Percentiles rank a stretch among this genome's conserved stretches.
Evolutionary conservation across 768 basidiomycete species (phyloP).

Genomic region (Pleurotus pulmonarius): DNA sequence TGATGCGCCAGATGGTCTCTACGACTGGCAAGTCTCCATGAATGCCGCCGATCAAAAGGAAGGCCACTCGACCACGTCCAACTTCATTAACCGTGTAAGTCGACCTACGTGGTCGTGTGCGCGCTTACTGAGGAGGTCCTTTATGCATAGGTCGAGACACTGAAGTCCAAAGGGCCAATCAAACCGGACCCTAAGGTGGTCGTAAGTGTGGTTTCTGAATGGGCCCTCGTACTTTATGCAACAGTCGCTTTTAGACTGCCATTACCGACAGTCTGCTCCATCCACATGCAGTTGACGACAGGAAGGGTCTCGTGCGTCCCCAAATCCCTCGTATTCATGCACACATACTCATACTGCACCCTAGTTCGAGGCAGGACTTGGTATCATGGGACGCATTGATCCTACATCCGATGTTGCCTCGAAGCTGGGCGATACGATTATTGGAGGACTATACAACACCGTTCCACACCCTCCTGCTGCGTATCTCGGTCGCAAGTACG

Average conservation of each 20-base stretch:
- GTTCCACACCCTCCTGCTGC: slow-evolving; percentile 48
- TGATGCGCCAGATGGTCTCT: slow-evolving; percentile 38
- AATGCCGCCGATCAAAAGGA: slow-evolving; percentile 20
- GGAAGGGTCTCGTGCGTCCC: slow-evolving; percentile 24
- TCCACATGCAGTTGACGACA: slow-evolving; percentile 40
- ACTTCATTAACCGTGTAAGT: slow-evolving; percentile 22
- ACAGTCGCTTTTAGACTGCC: slow-evolving; percentile 18
- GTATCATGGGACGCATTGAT: slow-evolving; percentile 21
- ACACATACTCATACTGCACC: not conserved
- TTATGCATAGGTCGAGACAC: slow-evolving; percentile 15
- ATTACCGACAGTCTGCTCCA: slow-evolving; percentile 23
- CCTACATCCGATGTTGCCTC: slow-evolving; percentile 15
- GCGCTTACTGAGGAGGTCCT: not conserved
- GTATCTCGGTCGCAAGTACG: slow-evolving; percentile 26
- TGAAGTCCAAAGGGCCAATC: slow-evolving; percentile 19
- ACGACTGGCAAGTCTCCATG: slow-evolving; percentile 35
- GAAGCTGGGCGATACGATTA: slow-evolving; percentile 12
- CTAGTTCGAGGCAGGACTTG: slow-evolving; percentile 26
- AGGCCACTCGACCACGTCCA: slow-evolving; percentile 31
- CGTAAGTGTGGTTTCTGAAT: too few relatives aligned
- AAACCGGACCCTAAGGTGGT: slow-evolving; percentile 19
- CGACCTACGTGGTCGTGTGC: not conserved
- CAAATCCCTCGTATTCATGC: not conserved
- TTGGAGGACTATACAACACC: slow-evolving; percentile 52
- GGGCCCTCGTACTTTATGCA: not conserved